phyloP scores from a whole-genome alignment of 192 early-diverging fungal species.

The Coemansia sp. region DNA sequence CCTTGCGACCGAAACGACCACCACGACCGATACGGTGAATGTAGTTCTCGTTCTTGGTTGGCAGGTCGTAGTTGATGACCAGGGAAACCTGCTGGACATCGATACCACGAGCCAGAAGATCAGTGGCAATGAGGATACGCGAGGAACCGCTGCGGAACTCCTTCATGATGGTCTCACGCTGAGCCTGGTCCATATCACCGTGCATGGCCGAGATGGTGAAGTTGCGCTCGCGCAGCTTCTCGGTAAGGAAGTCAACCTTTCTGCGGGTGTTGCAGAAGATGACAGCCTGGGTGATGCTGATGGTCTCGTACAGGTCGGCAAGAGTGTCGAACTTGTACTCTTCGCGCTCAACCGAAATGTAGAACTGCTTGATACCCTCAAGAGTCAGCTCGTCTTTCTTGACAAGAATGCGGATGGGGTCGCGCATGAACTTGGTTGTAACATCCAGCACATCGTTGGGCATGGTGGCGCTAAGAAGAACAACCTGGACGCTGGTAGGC shows the following conservation, averaged over 20 bases:
- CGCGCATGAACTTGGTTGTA: constrained; percentile 96
- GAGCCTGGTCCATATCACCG: constrained; percentile 97
- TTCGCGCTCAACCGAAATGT: constrained; percentile 97
- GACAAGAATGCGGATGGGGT: constrained; percentile 98
- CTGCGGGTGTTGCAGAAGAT: constrained; percentile 99
- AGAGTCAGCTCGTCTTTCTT: constrained; percentile 96
- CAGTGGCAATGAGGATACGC: constrained; percentile 96
- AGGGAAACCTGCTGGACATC: constrained; percentile 99
- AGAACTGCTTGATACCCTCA: constrained; percentile 97
- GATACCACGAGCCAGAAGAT: constrained; percentile 97
- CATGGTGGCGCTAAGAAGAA: constrained; percentile 97
- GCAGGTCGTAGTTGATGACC: constrained; percentile 99
- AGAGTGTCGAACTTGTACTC: constrained; percentile 99
- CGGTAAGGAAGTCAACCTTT: constrained; percentile 99
- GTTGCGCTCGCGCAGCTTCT: constrained; percentile 85
- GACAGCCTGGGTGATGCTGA: constrained; percentile 98
- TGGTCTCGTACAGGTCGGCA: constrained; percentile 96
- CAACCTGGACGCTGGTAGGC: constrained; percentile 88
- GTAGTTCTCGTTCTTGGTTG: constrained; percentile 97
- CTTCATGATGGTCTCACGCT: constrained; percentile 98
- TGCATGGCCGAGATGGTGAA: constrained; percentile 99
- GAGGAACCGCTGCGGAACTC: constrained; percentile 98
- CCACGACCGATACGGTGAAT: constrained; percentile 99
- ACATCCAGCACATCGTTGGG: constrained; percentile 93
- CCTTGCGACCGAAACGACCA: constrained; percentile 99